phyloP scores from a whole-genome alignment of 1,284 basidiomycete genomes.

The Gyrodon tennesseensis region DNA sequence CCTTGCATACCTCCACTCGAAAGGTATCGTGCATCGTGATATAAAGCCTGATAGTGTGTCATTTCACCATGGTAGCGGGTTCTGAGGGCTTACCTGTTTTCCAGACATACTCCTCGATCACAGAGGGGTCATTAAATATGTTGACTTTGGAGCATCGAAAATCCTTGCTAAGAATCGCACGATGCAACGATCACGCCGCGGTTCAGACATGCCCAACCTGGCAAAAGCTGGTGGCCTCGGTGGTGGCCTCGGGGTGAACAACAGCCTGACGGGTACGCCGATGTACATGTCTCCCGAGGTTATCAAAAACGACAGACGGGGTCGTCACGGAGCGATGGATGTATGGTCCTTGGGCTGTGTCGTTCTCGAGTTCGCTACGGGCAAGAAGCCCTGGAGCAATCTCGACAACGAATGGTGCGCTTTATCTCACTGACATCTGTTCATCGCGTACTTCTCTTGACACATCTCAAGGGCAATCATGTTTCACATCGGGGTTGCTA shows the following conservation, averaged over 20 bases:
- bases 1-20: constrained; percentile 89
- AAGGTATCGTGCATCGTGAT: constrained; percentile 94
- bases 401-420: constrained; percentile 97
- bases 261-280: constrained; percentile 94
- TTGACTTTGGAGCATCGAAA: constrained; percentile 99
- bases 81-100: constrained; percentile 27
- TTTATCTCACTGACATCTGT: constrained; percentile 3
- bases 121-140: constrained; percentile 93
- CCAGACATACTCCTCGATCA: constrained; percentile 95
- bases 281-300: constrained; percentile 99
- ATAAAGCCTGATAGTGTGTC: constrained; percentile 98
- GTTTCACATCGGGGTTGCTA: constrained; percentile 98
- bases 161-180: constrained; percentile 94
- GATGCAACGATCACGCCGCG: constrained; percentile 71
- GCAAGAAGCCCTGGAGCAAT: constrained; percentile 97
- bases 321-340: constrained; percentile 95
- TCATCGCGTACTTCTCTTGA: constrained; percentile 12
- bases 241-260: constrained; percentile 57
- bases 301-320: constrained; percentile 88
- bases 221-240: constrained; percentile 40
- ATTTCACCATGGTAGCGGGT: constrained; percentile 14
- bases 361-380: constrained; percentile 94
- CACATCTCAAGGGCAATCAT: constrained; percentile 76
- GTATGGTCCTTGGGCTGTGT: constrained; percentile 98
- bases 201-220: constrained; percentile 44